phyloP scores from a whole-genome alignment of 192 early-diverging fungal species.

The Gaertneriomyces sp. region DNA sequence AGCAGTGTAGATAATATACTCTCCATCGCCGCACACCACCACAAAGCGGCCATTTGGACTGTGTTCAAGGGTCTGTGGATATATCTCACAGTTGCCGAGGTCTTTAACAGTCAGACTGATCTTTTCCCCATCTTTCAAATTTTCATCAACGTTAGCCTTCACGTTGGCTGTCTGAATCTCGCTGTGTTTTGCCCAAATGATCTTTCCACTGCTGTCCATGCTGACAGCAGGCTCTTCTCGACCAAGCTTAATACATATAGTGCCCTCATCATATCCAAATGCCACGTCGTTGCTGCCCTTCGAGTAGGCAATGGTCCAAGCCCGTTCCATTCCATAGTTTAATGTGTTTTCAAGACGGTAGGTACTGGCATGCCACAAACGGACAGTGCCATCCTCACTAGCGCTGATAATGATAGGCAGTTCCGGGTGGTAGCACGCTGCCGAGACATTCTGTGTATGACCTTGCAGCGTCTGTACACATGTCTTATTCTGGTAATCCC shows the following conservation, averaged over 20 bases:
- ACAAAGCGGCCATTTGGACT: conserved; percentile 98
- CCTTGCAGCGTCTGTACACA: conserved; percentile 99
- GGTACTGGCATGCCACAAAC: conserved; percentile 96
- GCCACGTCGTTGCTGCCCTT: conserved; percentile 87
- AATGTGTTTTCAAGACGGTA: conserved; percentile 94
- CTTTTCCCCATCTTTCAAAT: conserved; percentile 89
- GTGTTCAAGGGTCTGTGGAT: conserved; percentile 92
- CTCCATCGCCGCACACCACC: conserved; percentile 97
- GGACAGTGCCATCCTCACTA: conserved; percentile 89
- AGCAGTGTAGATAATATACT: conserved; percentile 99
- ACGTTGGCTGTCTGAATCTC: conserved; percentile 95
- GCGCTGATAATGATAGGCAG: conserved; percentile 95
- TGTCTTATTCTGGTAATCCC: conserved; percentile 99
- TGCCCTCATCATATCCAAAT: conserved; percentile 94
- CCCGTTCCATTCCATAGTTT: conserved; percentile 96
- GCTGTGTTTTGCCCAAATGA: conserved; percentile 97
- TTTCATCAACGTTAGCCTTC: conserved; percentile 76
- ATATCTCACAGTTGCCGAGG: conserved; percentile 95
- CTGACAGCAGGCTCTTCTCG: conserved; percentile 92
- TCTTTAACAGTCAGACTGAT: conserved; percentile 84
- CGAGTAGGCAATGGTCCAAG: conserved; percentile 90
- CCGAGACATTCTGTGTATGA: conserved; percentile 89
- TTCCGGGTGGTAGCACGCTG: conserved; percentile 90
- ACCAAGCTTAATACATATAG: conserved; percentile 92
- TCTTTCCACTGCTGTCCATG: conserved; percentile 95